These are phyloP conservation scores for Onygenales sp. DNA, from an alignment of 2,329 filamentous ascomycete species.

Conservation along the genomic window DNA sequence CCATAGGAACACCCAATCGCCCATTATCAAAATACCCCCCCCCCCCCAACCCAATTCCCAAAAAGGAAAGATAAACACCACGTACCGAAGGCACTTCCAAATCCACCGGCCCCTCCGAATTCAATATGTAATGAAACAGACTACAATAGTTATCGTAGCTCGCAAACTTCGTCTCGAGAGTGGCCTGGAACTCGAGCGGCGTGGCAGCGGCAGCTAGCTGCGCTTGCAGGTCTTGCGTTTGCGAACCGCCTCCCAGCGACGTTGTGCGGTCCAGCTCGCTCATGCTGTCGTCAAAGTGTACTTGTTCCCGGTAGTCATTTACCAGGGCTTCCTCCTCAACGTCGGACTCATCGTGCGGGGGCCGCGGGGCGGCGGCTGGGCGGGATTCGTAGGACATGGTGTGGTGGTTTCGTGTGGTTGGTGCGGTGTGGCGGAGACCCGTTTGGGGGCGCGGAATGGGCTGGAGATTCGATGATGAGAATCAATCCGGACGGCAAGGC, in stretches of 20 bases:
- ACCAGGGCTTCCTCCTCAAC: constrained; percentile 93
- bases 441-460: neutral
- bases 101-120: constrained; percentile 97
- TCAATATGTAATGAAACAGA: constrained; percentile 97
- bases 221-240: constrained; percentile 85
- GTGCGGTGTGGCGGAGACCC: constrained; percentile 11
- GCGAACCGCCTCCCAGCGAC: constrained; percentile 60
- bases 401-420: constrained; percentile 9
- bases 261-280: constrained; percentile 69
- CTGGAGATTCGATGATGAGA: too few species aligned
- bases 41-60: neutral
- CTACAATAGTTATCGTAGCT: constrained; percentile 99
- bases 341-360: constrained; percentile 71
- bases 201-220: constrained; percentile 86
- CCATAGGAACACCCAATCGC: neutral
- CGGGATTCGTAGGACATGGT: constrained; percentile 37
- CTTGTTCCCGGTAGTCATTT: constrained; percentile 92
- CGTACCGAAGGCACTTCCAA: constrained; percentile 91
- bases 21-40: neutral
- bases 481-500: too few species aligned
- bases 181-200: constrained; percentile 90
- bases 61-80: constrained; percentile 16
- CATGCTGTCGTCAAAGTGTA: constrained; percentile 83
- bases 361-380: constrained; percentile 27
- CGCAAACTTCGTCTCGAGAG: constrained; percentile 92